Percentiles rank a stretch among this genome's conserved stretches.
Evolutionary conservation across 2,329 filamentous ascomycete genomes (phyloP).

Genomic region (Fusarium sp.): DNA sequence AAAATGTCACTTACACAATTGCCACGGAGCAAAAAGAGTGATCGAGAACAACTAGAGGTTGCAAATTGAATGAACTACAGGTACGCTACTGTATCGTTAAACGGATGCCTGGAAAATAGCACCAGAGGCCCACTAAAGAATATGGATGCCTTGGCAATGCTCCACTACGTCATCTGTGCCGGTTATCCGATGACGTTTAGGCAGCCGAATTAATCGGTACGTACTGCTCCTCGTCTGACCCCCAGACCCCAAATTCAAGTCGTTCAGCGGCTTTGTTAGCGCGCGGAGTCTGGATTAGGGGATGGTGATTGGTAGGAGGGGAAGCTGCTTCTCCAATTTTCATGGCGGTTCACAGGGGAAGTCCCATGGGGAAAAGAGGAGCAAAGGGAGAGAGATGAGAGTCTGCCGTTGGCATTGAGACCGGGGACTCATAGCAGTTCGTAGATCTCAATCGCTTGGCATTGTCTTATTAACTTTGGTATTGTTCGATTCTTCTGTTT

Average conservation of each 20-base stretch:
- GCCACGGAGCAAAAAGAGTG: neutral
- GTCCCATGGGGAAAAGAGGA: slow-evolving; percentile 24
- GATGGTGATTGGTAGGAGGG: neutral
- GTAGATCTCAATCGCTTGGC: neutral
- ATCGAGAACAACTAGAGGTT: neutral
- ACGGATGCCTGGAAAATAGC: slow-evolving; percentile 24
- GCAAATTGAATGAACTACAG: neutral
- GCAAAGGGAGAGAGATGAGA: no score
- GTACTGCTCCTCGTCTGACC: neutral
- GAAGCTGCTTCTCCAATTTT: slow-evolving; percentile 24
- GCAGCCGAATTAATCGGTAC: slow-evolving; percentile 36
- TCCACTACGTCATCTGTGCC: slow-evolving; percentile 34
- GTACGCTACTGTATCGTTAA: slow-evolving; percentile 13
- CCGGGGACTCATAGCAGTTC: neutral
- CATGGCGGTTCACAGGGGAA: neutral
- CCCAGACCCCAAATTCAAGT: slow-evolving; percentile 25
- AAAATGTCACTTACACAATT: neutral
- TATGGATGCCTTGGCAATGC: slow-evolving; percentile 30
- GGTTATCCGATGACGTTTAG: slow-evolving; percentile 37
- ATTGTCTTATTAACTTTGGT: no score
- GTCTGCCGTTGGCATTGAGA: neutral
- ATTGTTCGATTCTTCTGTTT: no score
- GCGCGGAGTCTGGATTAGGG: neutral
- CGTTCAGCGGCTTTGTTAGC: slow-evolving; percentile 28
- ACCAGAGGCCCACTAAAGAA: neutral